phyloP scores from a whole-genome alignment of 345 rosid genomes.

The Gossypium rotundifolium region DNA sequence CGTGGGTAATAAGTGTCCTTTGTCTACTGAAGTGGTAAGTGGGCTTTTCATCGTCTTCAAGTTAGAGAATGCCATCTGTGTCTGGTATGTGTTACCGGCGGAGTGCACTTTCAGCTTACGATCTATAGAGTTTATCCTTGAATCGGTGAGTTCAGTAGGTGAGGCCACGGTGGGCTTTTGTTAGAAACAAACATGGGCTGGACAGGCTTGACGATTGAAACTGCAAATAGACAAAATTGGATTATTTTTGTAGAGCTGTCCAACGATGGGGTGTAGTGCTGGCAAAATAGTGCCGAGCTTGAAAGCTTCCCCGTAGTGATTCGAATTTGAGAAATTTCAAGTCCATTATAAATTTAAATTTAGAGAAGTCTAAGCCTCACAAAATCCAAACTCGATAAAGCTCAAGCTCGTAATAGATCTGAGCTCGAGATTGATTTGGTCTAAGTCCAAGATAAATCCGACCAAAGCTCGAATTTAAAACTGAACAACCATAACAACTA shows the following conservation, averaged over 20 bases:
- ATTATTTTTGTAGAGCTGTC: no score
- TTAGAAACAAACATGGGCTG: not conserved
- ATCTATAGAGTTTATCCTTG: not conserved
- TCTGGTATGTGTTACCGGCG: not conserved
- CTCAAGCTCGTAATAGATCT: no score
- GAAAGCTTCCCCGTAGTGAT: no score
- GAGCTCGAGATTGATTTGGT: rapidly evolving
- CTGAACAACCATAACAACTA: no score
- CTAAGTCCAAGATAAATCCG: rapidly evolving
- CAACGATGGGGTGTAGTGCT: no score
- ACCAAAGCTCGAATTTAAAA: no score
- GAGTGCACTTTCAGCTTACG: not conserved
- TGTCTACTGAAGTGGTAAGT: not conserved
- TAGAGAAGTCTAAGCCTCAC: no score
- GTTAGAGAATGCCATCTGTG: constrained; percentile 16
- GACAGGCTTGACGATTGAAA: not conserved
- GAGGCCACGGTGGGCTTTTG: constrained; percentile 2
- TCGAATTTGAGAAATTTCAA: no score
- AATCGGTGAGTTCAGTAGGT: not conserved
- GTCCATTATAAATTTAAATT: no score
- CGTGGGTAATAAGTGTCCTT: not conserved
- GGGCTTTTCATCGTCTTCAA: not conserved
- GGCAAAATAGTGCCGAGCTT: no score
- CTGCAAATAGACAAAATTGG: not conserved
- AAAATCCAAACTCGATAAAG: no score